These are phyloP conservation scores for Peronospora belbahrii DNA, from an alignment of 352 stramenopile species.

Conservation along the genomic window DNA sequence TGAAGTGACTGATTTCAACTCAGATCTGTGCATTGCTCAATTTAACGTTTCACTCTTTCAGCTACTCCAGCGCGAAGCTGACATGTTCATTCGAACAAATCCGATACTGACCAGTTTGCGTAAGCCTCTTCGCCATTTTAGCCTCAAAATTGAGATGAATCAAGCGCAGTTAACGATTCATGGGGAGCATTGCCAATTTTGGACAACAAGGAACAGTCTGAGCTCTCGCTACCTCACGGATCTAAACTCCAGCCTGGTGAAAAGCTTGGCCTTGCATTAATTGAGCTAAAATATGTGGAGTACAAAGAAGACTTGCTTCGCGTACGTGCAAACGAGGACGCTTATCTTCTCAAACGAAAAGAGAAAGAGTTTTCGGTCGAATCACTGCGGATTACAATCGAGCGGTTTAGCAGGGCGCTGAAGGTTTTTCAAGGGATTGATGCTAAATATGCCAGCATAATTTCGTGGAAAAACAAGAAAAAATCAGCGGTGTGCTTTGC, in stretches of 20 bases:
- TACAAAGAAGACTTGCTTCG: conserved; percentile 65
- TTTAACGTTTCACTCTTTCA: conserved; percentile 70
- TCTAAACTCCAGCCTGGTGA: conserved; percentile 30
- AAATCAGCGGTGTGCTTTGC: conserved; percentile 61
- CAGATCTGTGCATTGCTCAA: conserved; percentile 61
- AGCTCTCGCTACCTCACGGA: conserved; percentile 26
- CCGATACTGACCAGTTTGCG: conserved; percentile 39
- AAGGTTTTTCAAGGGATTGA: conserved; percentile 70
- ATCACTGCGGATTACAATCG: conserved; percentile 61
- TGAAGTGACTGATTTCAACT: conserved; percentile 81
- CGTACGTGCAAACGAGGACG: conserved; percentile 44
- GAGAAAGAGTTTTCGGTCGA: conserved; percentile 79
- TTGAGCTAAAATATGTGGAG: conserved; percentile 64
- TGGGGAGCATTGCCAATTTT: conserved; percentile 28
- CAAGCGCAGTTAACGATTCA: conserved; percentile 29
- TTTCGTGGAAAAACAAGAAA: conserved; percentile 82
- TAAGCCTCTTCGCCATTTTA: conserved; percentile 37
- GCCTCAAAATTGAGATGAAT: conserved; percentile 34
- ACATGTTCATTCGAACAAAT: conserved; percentile 51
- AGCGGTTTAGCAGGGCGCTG: conserved; percentile 59
- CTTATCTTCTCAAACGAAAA: conserved; percentile 44
- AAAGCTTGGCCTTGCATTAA: conserved; percentile 45
- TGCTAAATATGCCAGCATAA: conserved; percentile 67
- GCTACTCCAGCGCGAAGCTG: conserved; percentile 64
- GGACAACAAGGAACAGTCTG: conserved; percentile 40